These are phyloP conservation scores for Kluyveromyces siamensis DNA, from an alignment of 805 yeast species.

Conservation along the genomic window DNA sequence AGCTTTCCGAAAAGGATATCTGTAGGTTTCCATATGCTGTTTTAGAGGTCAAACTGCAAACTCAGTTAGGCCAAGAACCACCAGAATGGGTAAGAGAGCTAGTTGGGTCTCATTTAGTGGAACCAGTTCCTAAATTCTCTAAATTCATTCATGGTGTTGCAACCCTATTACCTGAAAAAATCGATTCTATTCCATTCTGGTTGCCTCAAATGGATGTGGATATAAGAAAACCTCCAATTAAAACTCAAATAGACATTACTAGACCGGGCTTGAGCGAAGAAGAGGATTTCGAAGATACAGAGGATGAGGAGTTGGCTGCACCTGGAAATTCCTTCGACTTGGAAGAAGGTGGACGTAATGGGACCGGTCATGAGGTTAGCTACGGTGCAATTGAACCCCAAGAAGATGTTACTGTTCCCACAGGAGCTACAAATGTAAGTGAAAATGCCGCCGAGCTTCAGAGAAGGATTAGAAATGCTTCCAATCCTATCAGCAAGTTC, in stretches of 20 bases:
- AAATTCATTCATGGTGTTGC: conserved; percentile 97
- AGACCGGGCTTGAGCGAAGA: conserved; percentile 24
- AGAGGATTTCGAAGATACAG: conserved; percentile 29
- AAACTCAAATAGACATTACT: conserved; percentile 36
- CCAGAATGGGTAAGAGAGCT: conserved; percentile 95
- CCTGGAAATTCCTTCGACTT: conserved; percentile 58
- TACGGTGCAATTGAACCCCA: conserved; percentile 33
- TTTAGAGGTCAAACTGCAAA: conserved; percentile 91
- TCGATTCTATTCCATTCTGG: conserved; percentile 91
- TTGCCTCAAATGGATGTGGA: conserved; percentile 94
- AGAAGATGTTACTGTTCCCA: conserved; percentile 1
- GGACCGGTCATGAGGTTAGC: conserved; percentile 10
- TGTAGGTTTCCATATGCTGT: conserved; percentile 97
- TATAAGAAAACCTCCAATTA: conserved; percentile 71
- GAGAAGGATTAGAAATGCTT: conserved; percentile 14
- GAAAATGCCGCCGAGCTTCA: conserved; percentile 27
- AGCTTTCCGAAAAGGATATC: conserved; percentile 73
- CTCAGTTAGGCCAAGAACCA: conserved; percentile 98
- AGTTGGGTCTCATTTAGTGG: conserved; percentile 86
- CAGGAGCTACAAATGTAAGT: conserved; percentile 10
- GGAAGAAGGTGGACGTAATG: conserved; percentile 44
- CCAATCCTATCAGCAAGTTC: conserved; percentile 12
- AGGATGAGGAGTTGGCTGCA: conserved; percentile 31
- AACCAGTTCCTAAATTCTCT: conserved; percentile 96
- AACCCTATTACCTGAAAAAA: conserved; percentile 74